phyloP scores from a whole-genome alignment of 2,329 filamentous ascomycete species.

The Fusarium sp. region DNA sequence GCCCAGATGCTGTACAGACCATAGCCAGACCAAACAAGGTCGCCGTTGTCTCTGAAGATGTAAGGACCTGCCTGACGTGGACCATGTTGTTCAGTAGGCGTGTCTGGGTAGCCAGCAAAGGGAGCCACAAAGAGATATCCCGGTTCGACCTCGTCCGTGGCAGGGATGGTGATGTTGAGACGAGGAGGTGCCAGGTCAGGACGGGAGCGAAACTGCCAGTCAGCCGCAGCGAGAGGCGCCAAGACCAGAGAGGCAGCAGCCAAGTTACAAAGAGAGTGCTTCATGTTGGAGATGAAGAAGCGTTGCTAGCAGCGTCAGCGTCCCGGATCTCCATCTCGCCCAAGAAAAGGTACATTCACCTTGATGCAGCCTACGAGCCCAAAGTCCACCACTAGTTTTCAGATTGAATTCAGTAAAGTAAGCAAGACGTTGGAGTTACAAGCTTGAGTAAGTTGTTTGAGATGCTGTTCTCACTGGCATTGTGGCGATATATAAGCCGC shows the following conservation, averaged over 20 bases:
- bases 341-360: constrained; percentile 42
- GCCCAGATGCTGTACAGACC: constrained; percentile 64
- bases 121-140: constrained; percentile 60
- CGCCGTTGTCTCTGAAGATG: constrained; percentile 66
- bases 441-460: background rate
- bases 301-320: constrained; percentile 35
- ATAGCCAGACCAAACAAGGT: constrained; percentile 69
- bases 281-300: constrained; percentile 19
- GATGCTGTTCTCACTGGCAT: background rate
- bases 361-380: constrained; percentile 32
- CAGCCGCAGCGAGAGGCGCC: constrained; percentile 1
- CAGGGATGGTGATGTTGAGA: constrained; percentile 58
- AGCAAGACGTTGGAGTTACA: background rate
- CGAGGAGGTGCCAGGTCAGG: constrained; percentile 49
- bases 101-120: constrained; percentile 52
- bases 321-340: constrained; percentile 28
- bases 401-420: background rate
- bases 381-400: constrained; percentile 18
- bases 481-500: background rate
- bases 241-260: constrained; percentile 7
- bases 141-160: constrained; percentile 52
- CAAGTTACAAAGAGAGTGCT: constrained; percentile 9
- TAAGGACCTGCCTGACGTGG: constrained; percentile 66
- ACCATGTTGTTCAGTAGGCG: constrained; percentile 54
- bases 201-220: constrained; percentile 6